Evolutionary conservation across 2,329 filamentous ascomycete species (phyloP).

Genomic region (Sclerotinia trifoliorum): DNA sequence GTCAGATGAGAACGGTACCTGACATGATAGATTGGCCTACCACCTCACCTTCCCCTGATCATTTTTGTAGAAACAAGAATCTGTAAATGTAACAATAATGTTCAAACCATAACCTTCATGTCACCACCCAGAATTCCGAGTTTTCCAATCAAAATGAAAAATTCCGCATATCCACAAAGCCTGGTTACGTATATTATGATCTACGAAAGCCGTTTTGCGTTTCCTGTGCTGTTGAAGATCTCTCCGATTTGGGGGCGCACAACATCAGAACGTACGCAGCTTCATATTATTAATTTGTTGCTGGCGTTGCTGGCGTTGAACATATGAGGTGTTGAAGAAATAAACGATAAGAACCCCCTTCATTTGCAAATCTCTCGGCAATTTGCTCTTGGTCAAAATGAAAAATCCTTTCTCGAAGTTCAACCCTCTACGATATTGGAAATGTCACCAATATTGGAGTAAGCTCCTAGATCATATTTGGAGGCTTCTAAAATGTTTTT

Average conservation of each 20-base stretch:
- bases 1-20: slow-evolving; percentile 21
- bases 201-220: slow-evolving; percentile 18
- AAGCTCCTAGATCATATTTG: neutral
- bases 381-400: neutral
- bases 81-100: neutral
- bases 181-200: slow-evolving; percentile 17
- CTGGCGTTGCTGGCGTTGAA: neutral
- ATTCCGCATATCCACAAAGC: neutral
- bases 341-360: slow-evolving; percentile 1
- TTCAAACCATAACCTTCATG: neutral
- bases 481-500: neutral
- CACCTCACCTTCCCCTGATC: neutral
- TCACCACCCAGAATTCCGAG: slow-evolving; percentile 8
- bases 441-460: neutral
- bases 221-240: slow-evolving; percentile 6
- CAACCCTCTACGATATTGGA: neutral
- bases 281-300: slow-evolving; percentile 3
- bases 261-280: slow-evolving; percentile 8
- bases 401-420: neutral
- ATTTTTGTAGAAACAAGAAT: neutral
- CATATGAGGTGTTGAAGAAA: neutral
- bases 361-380: neutral
- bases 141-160: neutral
- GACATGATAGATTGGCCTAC: slow-evolving; percentile 2
- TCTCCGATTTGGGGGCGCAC: slow-evolving; percentile 10